Conservation (phyloP, 305 asterid species). For the Rubia tinctorum region DNA sequence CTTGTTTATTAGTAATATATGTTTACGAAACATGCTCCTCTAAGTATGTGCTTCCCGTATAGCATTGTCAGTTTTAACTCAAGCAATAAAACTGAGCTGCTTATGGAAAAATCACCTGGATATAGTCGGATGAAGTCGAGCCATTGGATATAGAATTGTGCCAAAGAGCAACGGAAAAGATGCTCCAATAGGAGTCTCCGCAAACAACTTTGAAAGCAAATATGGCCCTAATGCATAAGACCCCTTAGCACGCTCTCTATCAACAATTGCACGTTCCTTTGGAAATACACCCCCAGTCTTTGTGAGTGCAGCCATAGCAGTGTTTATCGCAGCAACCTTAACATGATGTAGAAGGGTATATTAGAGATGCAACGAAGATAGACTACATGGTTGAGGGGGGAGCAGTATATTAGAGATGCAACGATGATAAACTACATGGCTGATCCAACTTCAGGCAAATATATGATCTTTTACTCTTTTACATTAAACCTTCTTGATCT, state of each 20-base stretch:
- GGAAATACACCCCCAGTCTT: slow-evolving; percentile 97
- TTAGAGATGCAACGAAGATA: neutral
- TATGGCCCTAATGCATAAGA: slow-evolving; percentile 88
- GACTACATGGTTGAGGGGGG: too few species aligned
- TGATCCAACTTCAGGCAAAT: neutral
- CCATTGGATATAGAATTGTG: slow-evolving; percentile 89
- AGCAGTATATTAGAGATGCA: neutral
- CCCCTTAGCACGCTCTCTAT: slow-evolving; percentile 90
- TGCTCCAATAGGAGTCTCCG: slow-evolving; percentile 96
- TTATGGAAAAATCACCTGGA: slow-evolving; percentile 52
- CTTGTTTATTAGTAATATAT: neutral
- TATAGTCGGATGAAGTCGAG: slow-evolving; percentile 83
- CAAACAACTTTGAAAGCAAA: slow-evolving; percentile 86
- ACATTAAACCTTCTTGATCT: neutral
- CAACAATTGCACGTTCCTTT: slow-evolving; percentile 96
- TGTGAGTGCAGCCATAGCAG: slow-evolving; percentile 99
- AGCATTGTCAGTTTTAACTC: neutral
- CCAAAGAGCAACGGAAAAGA: slow-evolving; percentile 95
- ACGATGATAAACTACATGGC: neutral
- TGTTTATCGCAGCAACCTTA: slow-evolving; percentile 98
- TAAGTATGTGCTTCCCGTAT: neutral
- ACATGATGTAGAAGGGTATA: slow-evolving; percentile 16
- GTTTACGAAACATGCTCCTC: neutral
- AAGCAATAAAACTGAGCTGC: neutral
- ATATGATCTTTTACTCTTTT: neutral